Conservation (phyloP, 129 eudicot species). For the Centella asiatica region DNA sequence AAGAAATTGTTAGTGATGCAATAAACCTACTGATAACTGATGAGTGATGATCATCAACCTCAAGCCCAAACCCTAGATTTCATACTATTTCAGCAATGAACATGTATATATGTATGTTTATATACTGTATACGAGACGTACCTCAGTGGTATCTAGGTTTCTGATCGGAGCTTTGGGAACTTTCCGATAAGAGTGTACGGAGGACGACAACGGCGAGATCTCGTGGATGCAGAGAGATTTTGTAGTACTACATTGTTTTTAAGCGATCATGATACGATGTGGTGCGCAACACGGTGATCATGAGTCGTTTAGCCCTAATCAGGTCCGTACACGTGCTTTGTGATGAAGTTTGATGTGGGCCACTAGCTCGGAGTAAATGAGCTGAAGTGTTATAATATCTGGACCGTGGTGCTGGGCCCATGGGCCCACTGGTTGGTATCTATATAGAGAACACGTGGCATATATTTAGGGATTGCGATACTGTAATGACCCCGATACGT, state of each 20-base stretch:
- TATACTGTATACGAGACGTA: not conserved
- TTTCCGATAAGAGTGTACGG: slow-evolving; percentile 35
- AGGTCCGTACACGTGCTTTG: slow-evolving; percentile 18
- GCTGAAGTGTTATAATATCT: too few relatives aligned
- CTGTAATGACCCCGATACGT: too few relatives aligned
- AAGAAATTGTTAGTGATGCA: not conserved
- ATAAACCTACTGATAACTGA: not conserved
- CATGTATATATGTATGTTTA: slow-evolving; percentile 10
- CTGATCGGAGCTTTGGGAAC: not conserved
- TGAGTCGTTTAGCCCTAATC: not conserved
- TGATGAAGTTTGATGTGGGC: not conserved
- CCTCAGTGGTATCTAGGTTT: slow-evolving; percentile 12
- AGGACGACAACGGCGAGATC: slow-evolving; percentile 36
- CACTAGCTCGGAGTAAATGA: not conserved
- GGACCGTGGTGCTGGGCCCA: too few relatives aligned
- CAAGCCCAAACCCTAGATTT: not conserved
- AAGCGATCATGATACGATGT: slow-evolving; percentile 11
- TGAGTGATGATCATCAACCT: too few relatives aligned
- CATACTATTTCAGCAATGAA: not conserved
- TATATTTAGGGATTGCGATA: too few relatives aligned
- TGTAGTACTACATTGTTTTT: not conserved
- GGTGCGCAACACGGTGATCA: slow-evolving; percentile 23
- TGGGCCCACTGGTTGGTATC: too few relatives aligned
- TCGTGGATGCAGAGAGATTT: slow-evolving; percentile 12
- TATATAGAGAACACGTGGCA: too few relatives aligned